Base-by-base conservation (phyloP, 257 asterid species). In the Cordia subcordata region DNA sequence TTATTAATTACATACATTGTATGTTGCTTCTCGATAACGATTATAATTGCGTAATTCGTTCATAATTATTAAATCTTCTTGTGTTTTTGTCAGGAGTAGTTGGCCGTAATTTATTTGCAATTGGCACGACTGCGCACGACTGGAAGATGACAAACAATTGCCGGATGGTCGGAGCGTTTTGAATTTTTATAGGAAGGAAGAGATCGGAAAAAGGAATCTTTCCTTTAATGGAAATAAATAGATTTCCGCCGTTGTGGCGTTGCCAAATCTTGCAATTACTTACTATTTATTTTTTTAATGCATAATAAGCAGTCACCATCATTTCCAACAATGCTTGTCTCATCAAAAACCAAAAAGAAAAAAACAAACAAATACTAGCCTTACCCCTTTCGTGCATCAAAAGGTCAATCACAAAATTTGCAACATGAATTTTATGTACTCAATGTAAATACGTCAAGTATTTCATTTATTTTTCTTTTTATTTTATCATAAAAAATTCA, bases 141-240 rank as follows among this genome's bases (percentile, higher is more conserved):
- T n/a, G n/a, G n/a, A n/a, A n/a, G n/a, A n/a, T n/a, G n/a, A n/a
- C n/a, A n/a, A n/a, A n/a, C n/a, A n/a, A n/a, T n/a, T n/a, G n/a
- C n/a, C n/a, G n/a, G n/a, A 70, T 75, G 79, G 27, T 56, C 37
- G 32, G 38, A 53, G 33, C 51, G 39, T 57, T 55, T 71, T 75
- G 73, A 69, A 75, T 63, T 66, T 60, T 66, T n/a, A n/a, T n/a
- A n/a, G 14, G 33, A 9, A 57, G 38, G n/a, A 32, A 57, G 46
- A 21, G 46, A 69, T 18, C 68, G 19, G 23, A 22, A 23, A 52
- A 57, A 54, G 20, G 83, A 78, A 80, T 78, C 87, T 80, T 83
- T 73, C 86, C 83, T 66, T 75, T 68, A 83, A 66, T 75, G 81
- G 81, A 71, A 78, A 73, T 69, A 73, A 72, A 60, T 55, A 75